Base-by-base conservation (phyloP, 345 rosid genomes). In the Populus nigra region DNA sequence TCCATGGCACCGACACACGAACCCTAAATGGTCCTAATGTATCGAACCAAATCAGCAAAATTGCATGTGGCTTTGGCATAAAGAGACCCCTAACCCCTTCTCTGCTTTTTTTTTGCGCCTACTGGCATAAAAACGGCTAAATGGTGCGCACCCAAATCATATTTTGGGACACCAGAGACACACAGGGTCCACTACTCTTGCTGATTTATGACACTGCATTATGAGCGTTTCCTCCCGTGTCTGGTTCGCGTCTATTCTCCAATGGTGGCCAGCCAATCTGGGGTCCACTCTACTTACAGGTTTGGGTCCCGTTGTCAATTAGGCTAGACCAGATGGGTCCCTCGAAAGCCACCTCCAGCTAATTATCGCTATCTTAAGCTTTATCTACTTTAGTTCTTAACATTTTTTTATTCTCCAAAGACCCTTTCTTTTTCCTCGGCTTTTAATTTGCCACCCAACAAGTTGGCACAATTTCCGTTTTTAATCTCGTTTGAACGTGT, bases 201-300 rank as follows among this genome's bases (percentile, higher is more conserved):
- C 22, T 67, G 73, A 75, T 76, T 8, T 27, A 29, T 76, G 78
- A 72, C 74, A 39, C 62, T 23, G 18, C 70, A 77, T 76, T 41
- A 78, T 73, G 33, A 74, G 39, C 9, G 53, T 78, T 63, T 39
- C 57, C 65, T 22, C 23, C 45, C 18, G 27, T 76, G 82, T 76
- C 74, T 73, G 79, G 74, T 13, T 47, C 69, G 83, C 79, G 78
- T 80, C 86, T 73, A 31, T 13, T n/a, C 55, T 74, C 72, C 72
- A 73, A 69, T 78, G 7, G 73, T 35, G 76, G 83, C 77, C 75
- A 79, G 84, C 85, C 84, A 79, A 49, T 78, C 55, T 22, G 13
- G 79, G 50, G 69, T 79, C 84, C 66, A 39, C 61, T 17, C 74
- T 7, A 41, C 61, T 7, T 18, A 43, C 39, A 36, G 2, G 23